These are phyloP conservation scores for Podochytrium sp. DNA, from an alignment of 192 early-diverging fungal genomes.

Conservation along the genomic window DNA sequence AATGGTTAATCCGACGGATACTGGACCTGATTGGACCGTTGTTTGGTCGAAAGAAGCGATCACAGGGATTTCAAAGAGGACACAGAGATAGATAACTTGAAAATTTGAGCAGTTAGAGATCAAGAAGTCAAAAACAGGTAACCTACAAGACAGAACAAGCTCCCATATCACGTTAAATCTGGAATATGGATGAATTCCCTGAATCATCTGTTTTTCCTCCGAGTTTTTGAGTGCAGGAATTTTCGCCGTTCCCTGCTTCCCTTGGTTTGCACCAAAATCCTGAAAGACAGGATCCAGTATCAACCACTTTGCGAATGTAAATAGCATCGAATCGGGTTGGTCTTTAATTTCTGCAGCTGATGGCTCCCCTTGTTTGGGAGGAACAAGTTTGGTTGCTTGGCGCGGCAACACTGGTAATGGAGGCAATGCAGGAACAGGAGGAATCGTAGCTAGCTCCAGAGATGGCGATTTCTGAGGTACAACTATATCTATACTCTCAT, in stretches of 20 bases:
- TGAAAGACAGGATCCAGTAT: conserved; percentile 8
- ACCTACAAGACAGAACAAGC: conserved; percentile 41
- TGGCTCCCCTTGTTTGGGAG: no score
- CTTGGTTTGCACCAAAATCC: not conserved
- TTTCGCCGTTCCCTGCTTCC: no score
- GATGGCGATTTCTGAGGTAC: no score
- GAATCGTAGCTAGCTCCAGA: no score
- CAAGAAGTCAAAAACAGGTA: not conserved
- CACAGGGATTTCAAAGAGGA: conserved; percentile 24
- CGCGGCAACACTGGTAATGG: no score
- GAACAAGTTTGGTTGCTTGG: no score
- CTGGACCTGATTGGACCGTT: not conserved
- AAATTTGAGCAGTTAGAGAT: no score
- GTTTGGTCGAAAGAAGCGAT: conserved; percentile 20
- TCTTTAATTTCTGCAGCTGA: not conserved
- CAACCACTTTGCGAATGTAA: not conserved
- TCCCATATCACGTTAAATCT: conserved; percentile 38
- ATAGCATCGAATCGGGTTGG: not conserved
- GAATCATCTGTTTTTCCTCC: not conserved
- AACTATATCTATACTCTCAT: no score
- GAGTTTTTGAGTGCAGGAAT: not conserved
- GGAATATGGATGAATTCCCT: conserved; percentile 33
- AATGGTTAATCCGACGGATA: conserved; percentile 6
- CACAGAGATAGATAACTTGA: conserved; percentile 20
- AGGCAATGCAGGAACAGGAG: no score